phyloP scores from a whole-genome alignment of 2,329 filamentous ascomycete genomes.

The Madurella fahalii region DNA sequence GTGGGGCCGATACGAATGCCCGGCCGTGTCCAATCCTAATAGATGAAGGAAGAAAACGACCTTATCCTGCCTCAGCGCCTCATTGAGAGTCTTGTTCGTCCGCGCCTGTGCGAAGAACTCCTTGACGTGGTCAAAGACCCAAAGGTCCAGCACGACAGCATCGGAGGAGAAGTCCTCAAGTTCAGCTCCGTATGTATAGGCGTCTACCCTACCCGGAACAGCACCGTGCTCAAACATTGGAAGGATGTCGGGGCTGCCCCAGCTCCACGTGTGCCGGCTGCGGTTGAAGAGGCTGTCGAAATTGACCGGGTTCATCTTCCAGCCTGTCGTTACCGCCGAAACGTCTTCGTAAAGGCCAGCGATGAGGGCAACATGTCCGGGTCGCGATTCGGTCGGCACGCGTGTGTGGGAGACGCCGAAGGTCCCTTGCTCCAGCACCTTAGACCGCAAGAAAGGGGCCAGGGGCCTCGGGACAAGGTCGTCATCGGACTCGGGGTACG shows the following conservation, averaged over 20 bases:
- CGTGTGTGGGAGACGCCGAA: constrained; percentile 97
- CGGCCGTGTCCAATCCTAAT: constrained; percentile 84
- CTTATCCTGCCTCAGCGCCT: constrained; percentile 73
- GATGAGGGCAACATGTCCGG: constrained; percentile 94
- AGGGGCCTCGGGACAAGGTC: constrained; percentile 73
- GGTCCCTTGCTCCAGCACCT: constrained; percentile 82
- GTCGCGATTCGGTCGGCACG: constrained; percentile 92
- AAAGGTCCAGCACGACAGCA: constrained; percentile 76
- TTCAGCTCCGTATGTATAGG: constrained; percentile 78
- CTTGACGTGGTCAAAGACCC: constrained; percentile 95
- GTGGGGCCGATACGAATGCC: constrained; percentile 82
- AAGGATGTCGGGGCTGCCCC: constrained; percentile 96
- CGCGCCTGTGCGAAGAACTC: constrained; percentile 77
- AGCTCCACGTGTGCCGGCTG: constrained; percentile 96
- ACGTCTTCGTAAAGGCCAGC: constrained; percentile 97
- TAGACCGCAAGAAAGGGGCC: constrained; percentile 85
- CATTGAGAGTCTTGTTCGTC: constrained; percentile 69
- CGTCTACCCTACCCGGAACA: constrained; percentile 78
- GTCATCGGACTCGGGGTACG: constrained; percentile 63
- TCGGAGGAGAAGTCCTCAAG: constrained; percentile 87
- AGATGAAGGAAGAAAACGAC: constrained; percentile 93
- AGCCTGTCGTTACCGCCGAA: constrained; percentile 92
- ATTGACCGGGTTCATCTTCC: constrained; percentile 97
- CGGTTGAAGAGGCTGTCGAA: constrained; percentile 99
- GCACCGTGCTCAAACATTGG: constrained; percentile 97